Base-by-base conservation (phyloP, 768 basidiomycete species). In the Filobasidium floriforme region DNA sequence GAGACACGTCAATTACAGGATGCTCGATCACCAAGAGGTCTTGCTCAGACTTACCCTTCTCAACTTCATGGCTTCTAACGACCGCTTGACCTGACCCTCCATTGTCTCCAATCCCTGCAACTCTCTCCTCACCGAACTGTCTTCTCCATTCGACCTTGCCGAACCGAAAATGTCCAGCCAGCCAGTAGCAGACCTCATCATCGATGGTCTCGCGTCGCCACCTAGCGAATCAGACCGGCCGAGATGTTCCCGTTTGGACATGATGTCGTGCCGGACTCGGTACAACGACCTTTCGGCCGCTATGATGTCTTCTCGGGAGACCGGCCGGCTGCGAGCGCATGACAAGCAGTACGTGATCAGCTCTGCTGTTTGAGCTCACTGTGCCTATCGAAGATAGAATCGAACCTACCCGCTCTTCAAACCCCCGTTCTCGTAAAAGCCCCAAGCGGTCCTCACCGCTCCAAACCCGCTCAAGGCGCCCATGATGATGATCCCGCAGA, bases 381-480 rank as follows among this genome's bases (percentile, higher is more conserved):
- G 4, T 37, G n/a, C n/a, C n/a, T n/a, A n/a, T n/a, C n/a, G n/a
- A n/a, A n/a, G n/a, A n/a, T n/a, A n/a, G n/a, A n/a, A n/a, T n/a
- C n/a, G n/a, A n/a, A 69, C 73, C 46, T 49, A 71, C 73, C 73
- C 69, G 46, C 71, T 64, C 4, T 67, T 66, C 32, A 66, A 28
- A 26, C 69, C 66, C 9, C 64, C 66, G 54, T 71, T 69, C 61
- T 75, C 73, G 60, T 71, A 68, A 54, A 74, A 76, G 14, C 63
- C 70, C 77, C 77, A 78, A 15, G 77, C 73, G 7, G 75, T 75
- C 32, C 75, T 59, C 0, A 75, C 72, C 22, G 77, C 77, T n/a
- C 77, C 77, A n/a, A 75, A 71, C 9, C 77, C 77, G 24, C 73
- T 75, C 15, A 78, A 62, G 32, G 61, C 68, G 15, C 72, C 74